phyloP scores from a whole-genome alignment of 2,329 filamentous ascomycete genomes.

The Phialophora expanda region DNA sequence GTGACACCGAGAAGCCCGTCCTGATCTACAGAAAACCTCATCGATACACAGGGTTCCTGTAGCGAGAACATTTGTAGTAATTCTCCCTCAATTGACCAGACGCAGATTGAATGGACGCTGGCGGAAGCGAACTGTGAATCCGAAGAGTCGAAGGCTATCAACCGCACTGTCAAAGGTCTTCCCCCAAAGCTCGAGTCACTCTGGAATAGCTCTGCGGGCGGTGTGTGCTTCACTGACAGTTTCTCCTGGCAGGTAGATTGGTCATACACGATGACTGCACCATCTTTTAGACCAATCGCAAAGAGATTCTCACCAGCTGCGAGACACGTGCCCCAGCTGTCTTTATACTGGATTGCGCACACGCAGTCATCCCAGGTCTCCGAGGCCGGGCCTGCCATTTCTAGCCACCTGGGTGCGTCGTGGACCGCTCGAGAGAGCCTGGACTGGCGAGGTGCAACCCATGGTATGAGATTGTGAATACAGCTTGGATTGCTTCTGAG shows the following conservation, averaged over 20 bases:
- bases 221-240: background rate
- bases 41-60: background rate
- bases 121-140: conserved; percentile 11
- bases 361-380: conserved; percentile 14
- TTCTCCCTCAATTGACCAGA: conserved; percentile 3
- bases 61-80: background rate
- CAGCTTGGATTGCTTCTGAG: conserved; percentile 3
- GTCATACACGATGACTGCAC: conserved; percentile 8
- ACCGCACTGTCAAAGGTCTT: conserved; percentile 5
- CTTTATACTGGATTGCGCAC: conserved; percentile 1
- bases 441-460: background rate
- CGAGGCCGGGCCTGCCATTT: conserved; percentile 5
- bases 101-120: background rate
- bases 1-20: conserved; percentile 4
- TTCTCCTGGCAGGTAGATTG: conserved; percentile 9
- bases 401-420: background rate
- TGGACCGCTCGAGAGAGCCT: background rate
- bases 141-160: conserved; percentile 2
- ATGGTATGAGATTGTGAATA: conserved; percentile 4
- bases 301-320: conserved; percentile 4
- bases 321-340: conserved; percentile 1
- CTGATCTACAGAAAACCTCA: conserved; percentile 3
- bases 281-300: conserved; percentile 11
- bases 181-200: no score
- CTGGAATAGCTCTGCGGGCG: background rate